Evolutionary conservation across 371 early-diverging fungal genomes (phyloP).

Genomic region (Blakeslea trispora): DNA sequence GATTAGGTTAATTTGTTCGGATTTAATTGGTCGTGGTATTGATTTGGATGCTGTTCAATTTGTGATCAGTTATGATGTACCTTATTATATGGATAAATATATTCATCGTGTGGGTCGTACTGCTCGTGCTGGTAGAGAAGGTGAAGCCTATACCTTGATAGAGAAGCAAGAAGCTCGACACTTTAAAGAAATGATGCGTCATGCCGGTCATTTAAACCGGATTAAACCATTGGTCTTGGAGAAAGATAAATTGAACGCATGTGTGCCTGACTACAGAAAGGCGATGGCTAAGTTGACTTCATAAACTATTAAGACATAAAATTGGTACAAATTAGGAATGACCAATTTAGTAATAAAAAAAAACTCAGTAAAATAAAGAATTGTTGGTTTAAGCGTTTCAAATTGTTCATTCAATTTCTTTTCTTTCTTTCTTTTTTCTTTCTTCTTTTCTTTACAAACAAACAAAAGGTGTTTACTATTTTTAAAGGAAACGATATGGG

Average conservation of each 20-base stretch:
- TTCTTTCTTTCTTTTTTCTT: not conserved
- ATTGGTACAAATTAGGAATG: too few relatives aligned
- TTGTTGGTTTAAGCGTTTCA: too few relatives aligned
- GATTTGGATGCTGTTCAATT: constrained; percentile 83
- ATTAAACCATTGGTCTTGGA: constrained; percentile 51
- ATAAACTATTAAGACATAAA: too few relatives aligned
- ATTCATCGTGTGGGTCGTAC: constrained; percentile 99
- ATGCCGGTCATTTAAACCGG: constrained; percentile 67
- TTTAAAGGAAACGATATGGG: constrained; percentile 70
- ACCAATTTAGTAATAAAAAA: too few relatives aligned
- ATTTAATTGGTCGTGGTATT: constrained; percentile 95
- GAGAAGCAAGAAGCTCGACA: constrained; percentile 76
- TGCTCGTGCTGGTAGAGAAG: constrained; percentile 93
- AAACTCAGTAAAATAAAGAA: too few relatives aligned
- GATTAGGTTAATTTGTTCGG: constrained; percentile 87
- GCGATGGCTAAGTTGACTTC: constrained; percentile 25
- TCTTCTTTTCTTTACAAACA: not conserved
- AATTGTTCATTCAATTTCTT: not conserved
- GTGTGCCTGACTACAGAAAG: constrained; percentile 31
- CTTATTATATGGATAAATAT: constrained; percentile 87
- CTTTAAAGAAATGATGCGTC: constrained; percentile 77
- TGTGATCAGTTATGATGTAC: constrained; percentile 96
- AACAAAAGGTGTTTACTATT: constrained; percentile 19
- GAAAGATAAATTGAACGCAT: constrained; percentile 31
- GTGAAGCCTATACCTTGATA: constrained; percentile 86